Evolutionary conservation across 169 alveolate genomes (phyloP).

Genomic region (Plasmodium vivax): DNA sequence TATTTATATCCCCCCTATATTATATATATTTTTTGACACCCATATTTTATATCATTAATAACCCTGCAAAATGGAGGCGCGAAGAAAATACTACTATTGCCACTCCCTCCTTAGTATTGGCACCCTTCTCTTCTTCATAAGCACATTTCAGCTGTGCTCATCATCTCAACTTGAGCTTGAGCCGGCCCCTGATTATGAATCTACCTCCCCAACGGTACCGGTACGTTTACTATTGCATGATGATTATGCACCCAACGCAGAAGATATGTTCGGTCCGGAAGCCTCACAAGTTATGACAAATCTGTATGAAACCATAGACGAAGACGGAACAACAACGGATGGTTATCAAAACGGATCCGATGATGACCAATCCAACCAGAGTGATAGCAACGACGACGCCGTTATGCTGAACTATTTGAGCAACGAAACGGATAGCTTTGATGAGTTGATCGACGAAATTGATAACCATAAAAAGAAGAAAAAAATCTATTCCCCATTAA

Average conservation of each 20-base stretch:
- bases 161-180: background rate
- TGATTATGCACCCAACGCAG: background rate
- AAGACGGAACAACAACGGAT: background rate
- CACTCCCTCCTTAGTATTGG: background rate
- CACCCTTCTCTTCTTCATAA: background rate
- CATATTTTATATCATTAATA: background rate
- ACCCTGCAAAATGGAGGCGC: background rate
- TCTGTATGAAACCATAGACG: background rate
- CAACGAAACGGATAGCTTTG: background rate
- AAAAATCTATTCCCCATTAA: background rate
- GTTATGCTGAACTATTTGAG: background rate
- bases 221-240: background rate
- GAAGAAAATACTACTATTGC: background rate
- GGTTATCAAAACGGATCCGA: background rate
- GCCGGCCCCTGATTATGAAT: background rate
- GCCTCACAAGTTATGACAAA: background rate
- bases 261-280: background rate
- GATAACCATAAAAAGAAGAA: background rate
- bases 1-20: background rate
- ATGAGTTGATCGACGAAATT: background rate
- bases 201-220: background rate
- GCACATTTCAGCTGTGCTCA: background rate
- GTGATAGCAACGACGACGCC: background rate
- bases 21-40: background rate
- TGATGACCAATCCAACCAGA: background rate